Conservation (phyloP, 2,329 filamentous ascomycete species). For the Colletotrichum sp. region DNA sequence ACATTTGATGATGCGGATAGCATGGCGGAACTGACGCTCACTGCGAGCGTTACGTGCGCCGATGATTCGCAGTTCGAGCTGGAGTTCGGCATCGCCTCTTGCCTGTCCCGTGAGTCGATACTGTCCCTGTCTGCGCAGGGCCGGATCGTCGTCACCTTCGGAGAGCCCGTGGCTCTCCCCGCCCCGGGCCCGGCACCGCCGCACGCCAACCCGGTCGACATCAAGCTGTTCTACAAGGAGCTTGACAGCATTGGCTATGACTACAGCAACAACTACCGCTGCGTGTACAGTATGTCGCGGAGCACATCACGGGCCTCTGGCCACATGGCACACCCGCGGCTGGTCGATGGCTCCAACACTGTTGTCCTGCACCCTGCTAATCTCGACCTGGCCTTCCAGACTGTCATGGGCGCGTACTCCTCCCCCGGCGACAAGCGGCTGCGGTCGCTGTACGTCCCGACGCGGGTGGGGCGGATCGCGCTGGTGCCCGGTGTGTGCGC, state of each 20-base stretch:
- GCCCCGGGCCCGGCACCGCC: background rate
- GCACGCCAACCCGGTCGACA: background rate
- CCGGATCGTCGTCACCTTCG: background rate
- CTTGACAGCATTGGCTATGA: background rate
- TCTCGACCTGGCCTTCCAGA: constrained; percentile 39
- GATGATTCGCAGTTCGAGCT: background rate
- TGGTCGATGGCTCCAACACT: background rate
- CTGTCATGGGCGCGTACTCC: constrained; percentile 32
- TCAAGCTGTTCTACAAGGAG: background rate
- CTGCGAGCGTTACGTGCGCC: background rate
- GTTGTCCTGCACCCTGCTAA: constrained; percentile 32
- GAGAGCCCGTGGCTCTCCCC: background rate
- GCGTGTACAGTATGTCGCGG: background rate
- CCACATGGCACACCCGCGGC: background rate
- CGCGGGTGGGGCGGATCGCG: background rate
- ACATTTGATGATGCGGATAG: background rate
- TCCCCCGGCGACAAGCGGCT: constrained; percentile 25
- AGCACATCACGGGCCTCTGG: background rate
- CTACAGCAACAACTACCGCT: background rate
- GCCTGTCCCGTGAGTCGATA: background rate
- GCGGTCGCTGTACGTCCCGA: background rate
- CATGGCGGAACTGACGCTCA: background rate
- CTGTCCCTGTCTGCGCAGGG: background rate
- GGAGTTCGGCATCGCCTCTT: background rate
- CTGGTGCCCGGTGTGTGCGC: background rate